Percentiles rank a stretch among this genome's conserved stretches.
These are phyloP conservation scores for Alternaria novae-zelandiae DNA, from an alignment of 2,329 filamentous ascomycete species.

Conservation along the genomic window DNA sequence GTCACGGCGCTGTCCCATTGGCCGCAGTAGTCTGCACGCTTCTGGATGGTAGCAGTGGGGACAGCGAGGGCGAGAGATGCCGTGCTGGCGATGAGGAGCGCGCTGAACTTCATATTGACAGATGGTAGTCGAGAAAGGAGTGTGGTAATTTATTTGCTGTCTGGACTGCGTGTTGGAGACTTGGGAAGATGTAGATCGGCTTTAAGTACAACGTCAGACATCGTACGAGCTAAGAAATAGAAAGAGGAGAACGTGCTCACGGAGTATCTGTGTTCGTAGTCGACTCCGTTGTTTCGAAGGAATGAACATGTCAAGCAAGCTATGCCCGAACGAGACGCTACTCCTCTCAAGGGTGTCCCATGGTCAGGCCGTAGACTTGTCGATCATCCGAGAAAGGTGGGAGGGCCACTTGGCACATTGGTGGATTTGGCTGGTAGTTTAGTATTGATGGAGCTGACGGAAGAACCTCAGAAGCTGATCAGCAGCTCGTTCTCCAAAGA, in stretches of 20 bases:
- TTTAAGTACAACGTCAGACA: constrained; percentile 21
- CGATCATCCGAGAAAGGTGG: not conserved
- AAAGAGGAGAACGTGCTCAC: constrained; percentile 12
- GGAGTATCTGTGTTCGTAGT: constrained; percentile 8
- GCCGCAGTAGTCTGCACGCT: constrained; percentile 43
- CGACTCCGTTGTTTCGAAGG: constrained; percentile 5
- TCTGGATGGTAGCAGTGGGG: constrained; percentile 35
- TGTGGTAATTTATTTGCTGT: not conserved
- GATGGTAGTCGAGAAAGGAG: not conserved
- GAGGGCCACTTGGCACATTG: constrained; percentile 14
- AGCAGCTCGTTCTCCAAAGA: not conserved
- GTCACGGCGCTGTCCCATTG: constrained; percentile 38
- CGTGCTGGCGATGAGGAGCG: constrained; percentile 32
- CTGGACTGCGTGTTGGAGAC: not conserved
- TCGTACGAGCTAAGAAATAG: constrained; percentile 4
- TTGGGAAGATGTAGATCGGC: not conserved
- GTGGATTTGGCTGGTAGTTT: constrained; percentile 12
- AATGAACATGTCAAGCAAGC: constrained; percentile 9
- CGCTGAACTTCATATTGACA: constrained; percentile 38
- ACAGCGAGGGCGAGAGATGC: constrained; percentile 38
- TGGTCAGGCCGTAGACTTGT: not conserved
- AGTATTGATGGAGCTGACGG: constrained; percentile 11
- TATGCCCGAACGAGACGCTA: constrained; percentile 7
- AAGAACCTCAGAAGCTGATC: constrained; percentile 5
- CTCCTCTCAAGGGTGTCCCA: constrained; percentile 3